Evolutionary conservation across 1,139 yeast genomes (phyloP), one percentile per base, ranked within the genome.

Genomic region (Schwanniomyces etchellsii): DNA sequence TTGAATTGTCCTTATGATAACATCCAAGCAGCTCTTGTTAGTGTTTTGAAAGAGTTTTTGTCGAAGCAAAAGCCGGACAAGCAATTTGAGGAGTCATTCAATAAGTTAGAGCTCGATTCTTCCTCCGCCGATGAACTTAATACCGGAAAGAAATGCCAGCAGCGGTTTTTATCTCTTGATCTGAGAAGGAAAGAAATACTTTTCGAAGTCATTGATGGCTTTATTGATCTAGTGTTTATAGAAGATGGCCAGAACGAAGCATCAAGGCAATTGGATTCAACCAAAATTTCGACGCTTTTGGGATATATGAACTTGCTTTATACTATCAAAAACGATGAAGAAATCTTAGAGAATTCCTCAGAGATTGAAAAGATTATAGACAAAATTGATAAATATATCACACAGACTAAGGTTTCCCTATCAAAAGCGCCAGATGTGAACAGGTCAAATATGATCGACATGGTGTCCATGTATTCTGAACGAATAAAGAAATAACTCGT

Each of bases 1-100:
- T 58, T 64, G 21, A 64, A 72, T 34, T 84, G 94, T 47, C 94
- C 95, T 2, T 78, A 66, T 49, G 74, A 68, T 26, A 65, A 67
- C 27, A 71, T 74, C 14, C 76, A 77, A 41, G 67, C 77, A 16
- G 75, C 76, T 3, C 58, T 80, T 29, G 67, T 84, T 11, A 75
- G 80, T 3, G 73, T 84, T 16, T 65, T 85, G 43, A 86, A 82
- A 49, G 83, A 78, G 39, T 61, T 85, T 36, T 56, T 74, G 41
- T 50, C 65, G 6, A 48, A 50, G 23, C 45, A 43, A 25, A 42
- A 43, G 32, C 26, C 2, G 12, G 17, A n/a, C n/a, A n/a, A n/a
- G n/a, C n/a, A n/a, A n/a, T 7, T 18, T n/a, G 21, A 18, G 21
- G 9, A 7, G 7, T 18, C 21, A 18, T 7, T 7, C 21, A n/a